Conservation (phyloP, 2,329 filamentous ascomycete species). For the Metarhizium guizhouense region DNA sequence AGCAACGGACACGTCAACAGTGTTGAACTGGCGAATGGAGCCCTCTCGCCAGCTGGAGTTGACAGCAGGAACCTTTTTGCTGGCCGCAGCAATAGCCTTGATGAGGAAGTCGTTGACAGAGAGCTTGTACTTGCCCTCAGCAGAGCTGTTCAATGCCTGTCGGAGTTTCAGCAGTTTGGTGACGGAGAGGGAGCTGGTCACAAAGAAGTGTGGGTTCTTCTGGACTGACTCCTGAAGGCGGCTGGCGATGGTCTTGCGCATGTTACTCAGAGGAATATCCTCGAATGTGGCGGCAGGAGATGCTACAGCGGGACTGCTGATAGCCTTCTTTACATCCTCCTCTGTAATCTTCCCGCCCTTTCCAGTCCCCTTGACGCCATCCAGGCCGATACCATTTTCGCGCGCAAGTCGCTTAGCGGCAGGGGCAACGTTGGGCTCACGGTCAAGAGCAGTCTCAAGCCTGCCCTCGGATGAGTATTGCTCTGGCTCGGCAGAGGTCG, state of each 20-base stretch:
- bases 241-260: slow-evolving; percentile 96
- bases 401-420: slow-evolving; percentile 74
- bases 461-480: slow-evolving; percentile 69
- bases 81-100: slow-evolving; percentile 85
- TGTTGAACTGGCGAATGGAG: slow-evolving; percentile 86
- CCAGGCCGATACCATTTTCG: slow-evolving; percentile 73
- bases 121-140: slow-evolving; percentile 94
- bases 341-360: slow-evolving; percentile 81
- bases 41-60: slow-evolving; percentile 94
- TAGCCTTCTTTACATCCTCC: slow-evolving; percentile 84
- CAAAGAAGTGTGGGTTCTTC: slow-evolving; percentile 98
- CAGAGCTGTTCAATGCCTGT: slow-evolving; percentile 78
- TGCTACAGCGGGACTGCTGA: slow-evolving; percentile 45
- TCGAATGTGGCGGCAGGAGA: slow-evolving; percentile 62
- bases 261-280: slow-evolving; percentile 76
- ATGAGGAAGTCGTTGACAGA: slow-evolving; percentile 99
- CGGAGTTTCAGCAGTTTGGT: slow-evolving; percentile 94
- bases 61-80: slow-evolving; percentile 86
- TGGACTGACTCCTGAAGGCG: slow-evolving; percentile 81
- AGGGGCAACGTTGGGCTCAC: slow-evolving; percentile 63
- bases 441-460: slow-evolving; percentile 76
- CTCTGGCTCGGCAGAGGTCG: slow-evolving; percentile 45
- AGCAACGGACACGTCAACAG: slow-evolving; percentile 89
- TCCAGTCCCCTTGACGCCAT: slow-evolving; percentile 77
- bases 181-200: slow-evolving; percentile 84